phyloP scores from a whole-genome alignment of 139 green algal genomes.

The Coelastrella sp. region DNA sequence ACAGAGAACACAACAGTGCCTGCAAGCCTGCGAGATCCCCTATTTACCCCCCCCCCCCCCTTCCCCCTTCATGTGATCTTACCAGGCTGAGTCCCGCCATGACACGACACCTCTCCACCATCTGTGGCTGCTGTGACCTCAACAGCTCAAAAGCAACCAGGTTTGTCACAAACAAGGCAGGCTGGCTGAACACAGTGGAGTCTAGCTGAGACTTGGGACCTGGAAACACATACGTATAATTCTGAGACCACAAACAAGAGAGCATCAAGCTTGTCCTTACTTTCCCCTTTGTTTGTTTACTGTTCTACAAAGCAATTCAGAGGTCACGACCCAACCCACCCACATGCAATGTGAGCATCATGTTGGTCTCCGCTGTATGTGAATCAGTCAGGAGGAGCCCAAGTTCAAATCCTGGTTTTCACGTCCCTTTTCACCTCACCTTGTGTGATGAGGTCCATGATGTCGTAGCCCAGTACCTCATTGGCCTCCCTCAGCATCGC shows the following conservation, averaged over 20 bases:
- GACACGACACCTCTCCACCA: not conserved
- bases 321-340: too few relatives aligned
- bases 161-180: constrained; percentile 91
- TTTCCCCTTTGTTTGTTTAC: not conserved
- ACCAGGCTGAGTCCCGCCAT: not conserved
- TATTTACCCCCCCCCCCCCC: too few relatives aligned
- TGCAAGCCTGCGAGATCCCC: too few relatives aligned
- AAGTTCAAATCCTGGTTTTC: too few relatives aligned
- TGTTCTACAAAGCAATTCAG: too few relatives aligned
- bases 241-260: too few relatives aligned
- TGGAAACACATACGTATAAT: constrained; percentile 21
- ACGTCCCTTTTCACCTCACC: constrained; percentile 54
- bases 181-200: constrained; percentile 80
- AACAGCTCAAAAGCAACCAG: constrained; percentile 80
- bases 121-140: not conserved
- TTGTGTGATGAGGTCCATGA: constrained; percentile 74
- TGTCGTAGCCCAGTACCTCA: constrained; percentile 90
- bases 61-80: not conserved
- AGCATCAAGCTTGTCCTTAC: not conserved
- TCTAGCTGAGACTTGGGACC: constrained; percentile 91
- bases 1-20: too few relatives aligned
- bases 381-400: too few relatives aligned
- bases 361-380: too few relatives aligned
- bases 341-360: too few relatives aligned
- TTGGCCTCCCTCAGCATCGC: constrained; percentile 84